phyloP scores from a whole-genome alignment of 2,329 filamentous ascomycete species.

The Fusarium aywerte region DNA sequence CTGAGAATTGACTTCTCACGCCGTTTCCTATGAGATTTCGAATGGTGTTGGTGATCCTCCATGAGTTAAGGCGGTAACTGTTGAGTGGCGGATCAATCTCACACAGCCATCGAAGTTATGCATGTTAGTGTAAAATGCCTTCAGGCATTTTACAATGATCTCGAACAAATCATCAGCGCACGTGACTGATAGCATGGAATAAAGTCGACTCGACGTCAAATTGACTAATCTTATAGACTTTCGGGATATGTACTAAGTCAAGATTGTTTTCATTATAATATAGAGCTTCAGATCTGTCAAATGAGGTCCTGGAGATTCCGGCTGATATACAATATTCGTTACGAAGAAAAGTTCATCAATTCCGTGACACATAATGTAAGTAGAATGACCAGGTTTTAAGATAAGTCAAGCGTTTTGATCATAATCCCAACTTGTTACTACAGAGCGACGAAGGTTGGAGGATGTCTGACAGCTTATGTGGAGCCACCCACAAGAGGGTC shows the following conservation, averaged over 20 bases:
- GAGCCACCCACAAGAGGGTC: conserved; percentile 3
- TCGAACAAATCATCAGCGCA: background rate
- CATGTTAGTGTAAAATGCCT: conserved; percentile 1
- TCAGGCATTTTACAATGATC: conserved; percentile 1
- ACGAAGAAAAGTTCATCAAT: background rate
- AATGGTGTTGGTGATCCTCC: background rate
- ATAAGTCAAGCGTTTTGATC: background rate
- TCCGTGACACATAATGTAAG: background rate
- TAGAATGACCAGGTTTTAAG: background rate
- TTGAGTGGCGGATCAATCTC: background rate
- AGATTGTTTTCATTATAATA: background rate
- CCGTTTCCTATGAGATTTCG: background rate
- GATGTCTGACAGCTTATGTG: background rate
- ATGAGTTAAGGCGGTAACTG: background rate
- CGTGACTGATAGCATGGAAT: background rate
- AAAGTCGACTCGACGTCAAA: background rate
- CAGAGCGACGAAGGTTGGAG: background rate
- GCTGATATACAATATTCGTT: background rate
- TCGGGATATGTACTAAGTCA: background rate
- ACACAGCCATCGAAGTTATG: background rate
- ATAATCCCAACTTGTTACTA: background rate
- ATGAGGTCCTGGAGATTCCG: background rate
- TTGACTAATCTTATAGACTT: background rate
- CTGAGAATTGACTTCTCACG: conserved; percentile 12
- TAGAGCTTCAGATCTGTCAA: background rate